phyloP scores from a whole-genome alignment of 208 protist genomes.

The Crithidia mellificae region DNA sequence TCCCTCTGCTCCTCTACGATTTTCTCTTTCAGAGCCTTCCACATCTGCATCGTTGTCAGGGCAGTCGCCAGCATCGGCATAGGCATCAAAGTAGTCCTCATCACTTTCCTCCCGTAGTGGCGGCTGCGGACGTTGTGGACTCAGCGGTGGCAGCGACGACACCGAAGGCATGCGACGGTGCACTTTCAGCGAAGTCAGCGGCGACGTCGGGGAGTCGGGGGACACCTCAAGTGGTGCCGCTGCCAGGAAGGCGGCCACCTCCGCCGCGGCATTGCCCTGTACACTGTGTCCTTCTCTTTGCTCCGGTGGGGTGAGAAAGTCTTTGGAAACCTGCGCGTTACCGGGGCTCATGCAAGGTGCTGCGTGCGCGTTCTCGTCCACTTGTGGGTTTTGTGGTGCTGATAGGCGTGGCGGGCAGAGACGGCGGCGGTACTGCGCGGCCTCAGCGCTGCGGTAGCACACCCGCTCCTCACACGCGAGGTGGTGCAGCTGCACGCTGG shows the following conservation, averaged over 20 bases:
- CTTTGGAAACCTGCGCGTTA: too few species aligned
- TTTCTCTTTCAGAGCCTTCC: too few species aligned
- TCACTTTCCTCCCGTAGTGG: background rate
- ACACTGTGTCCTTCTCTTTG: background rate
- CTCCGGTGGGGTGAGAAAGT: constrained; percentile 6
- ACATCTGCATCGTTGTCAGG: too few species aligned
- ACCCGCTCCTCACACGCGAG: constrained; percentile 22
- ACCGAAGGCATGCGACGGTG: constrained; percentile 4
- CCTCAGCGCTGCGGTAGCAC: constrained; percentile 9
- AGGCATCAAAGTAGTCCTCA: too few species aligned
- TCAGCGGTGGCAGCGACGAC: constrained; percentile 4
- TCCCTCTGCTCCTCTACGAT: background rate
- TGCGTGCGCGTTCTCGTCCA: background rate
- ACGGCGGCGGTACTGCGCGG: constrained; percentile 9
- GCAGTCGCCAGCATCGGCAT: too few species aligned
- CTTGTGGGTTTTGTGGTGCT: background rate
- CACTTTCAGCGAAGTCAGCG: background rate
- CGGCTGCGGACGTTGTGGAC: too few species aligned
- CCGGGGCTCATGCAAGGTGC: background rate
- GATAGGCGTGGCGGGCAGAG: background rate
- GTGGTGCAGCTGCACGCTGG: constrained; percentile 17
- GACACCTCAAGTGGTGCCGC: background rate
- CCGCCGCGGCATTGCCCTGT: too few species aligned
- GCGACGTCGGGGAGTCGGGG: background rate
- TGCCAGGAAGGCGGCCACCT: background rate